A percentile compares a stretch with the other conserved stretches of the same genome.
These are phyloP conservation scores for Phylloporus sp. DNA, from an alignment of 768 basidiomycete genomes.

Conservation along the genomic window DNA sequence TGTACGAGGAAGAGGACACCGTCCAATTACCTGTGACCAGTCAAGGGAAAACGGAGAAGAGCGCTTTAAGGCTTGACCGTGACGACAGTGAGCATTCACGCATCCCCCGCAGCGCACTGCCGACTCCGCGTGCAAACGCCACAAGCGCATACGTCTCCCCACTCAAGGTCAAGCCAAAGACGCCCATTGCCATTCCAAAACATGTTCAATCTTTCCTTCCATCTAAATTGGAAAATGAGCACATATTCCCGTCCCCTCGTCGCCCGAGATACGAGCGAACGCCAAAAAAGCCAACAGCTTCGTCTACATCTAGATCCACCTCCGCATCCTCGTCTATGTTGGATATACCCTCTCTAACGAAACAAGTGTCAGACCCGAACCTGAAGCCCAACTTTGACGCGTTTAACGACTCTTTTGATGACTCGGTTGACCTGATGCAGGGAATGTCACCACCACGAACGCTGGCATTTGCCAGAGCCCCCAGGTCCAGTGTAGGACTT, in stretches of 20 bases:
- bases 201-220: conserved; percentile 61
- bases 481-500: conserved; percentile 31
- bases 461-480: conserved; percentile 46
- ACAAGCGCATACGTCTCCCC: conserved; percentile 41
- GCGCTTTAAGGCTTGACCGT: conserved; percentile 39
- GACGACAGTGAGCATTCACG: conserved; percentile 43
- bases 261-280: conserved; percentile 27
- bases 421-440: conserved; percentile 36
- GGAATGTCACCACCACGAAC: conserved; percentile 55
- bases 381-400: conserved; percentile 37
- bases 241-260: conserved; percentile 43
- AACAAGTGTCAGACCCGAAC: conserved; percentile 35
- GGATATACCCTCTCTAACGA: conserved; percentile 53
- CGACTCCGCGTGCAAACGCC: conserved; percentile 36
- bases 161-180: conserved; percentile 54
- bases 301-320: conserved; percentile 28
- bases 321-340: conserved; percentile 27
- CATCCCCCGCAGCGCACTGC: conserved; percentile 20
- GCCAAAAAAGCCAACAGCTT: conserved; percentile 22
- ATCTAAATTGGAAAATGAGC: conserved; percentile 61
- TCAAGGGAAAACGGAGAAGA: conserved; percentile 47
- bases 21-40: conserved; percentile 27
- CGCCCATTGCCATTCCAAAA: conserved; percentile 49
- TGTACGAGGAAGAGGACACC: conserved; percentile 29
- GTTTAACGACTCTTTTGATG: conserved; percentile 35